phyloP scores from a whole-genome alignment of 2,329 filamentous ascomycete species.

The Aureobasidium sp. region DNA sequence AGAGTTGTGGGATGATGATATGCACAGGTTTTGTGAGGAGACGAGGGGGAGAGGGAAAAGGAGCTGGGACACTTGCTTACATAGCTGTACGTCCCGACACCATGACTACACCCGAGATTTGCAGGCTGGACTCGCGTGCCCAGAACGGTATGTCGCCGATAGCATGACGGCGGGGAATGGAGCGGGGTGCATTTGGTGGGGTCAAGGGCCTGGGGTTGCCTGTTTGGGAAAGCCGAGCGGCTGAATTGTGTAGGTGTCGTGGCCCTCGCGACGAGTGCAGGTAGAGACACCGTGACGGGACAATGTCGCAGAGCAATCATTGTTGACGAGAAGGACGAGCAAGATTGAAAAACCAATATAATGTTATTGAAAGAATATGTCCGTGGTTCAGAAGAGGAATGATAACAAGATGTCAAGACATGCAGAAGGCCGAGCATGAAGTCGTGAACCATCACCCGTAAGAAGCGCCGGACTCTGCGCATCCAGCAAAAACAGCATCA shows the following conservation, averaged over 20 bases:
- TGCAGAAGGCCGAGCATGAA: background rate
- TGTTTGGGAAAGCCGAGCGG: background rate
- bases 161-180: background rate
- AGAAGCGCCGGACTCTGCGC: background rate
- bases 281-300: background rate
- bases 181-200: constrained; percentile 7
- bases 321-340: background rate
- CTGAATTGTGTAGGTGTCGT: background rate
- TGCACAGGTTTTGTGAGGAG: background rate
- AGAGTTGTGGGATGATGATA: background rate
- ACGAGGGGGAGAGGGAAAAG: background rate
- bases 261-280: background rate
- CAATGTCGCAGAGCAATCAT: background rate
- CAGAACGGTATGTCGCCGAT: background rate
- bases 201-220: background rate
- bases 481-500: background rate
- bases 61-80: background rate
- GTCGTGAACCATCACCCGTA: background rate
- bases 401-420: too few species aligned
- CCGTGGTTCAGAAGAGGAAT: background rate
- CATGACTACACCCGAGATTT: too few species aligned
- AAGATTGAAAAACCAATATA: background rate
- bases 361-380: background rate
- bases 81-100: background rate
- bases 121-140: too few species aligned